These are phyloP conservation scores for Ogataea degrootiae DNA, from an alignment of 805 yeast genomes.

Conservation along the genomic window DNA sequence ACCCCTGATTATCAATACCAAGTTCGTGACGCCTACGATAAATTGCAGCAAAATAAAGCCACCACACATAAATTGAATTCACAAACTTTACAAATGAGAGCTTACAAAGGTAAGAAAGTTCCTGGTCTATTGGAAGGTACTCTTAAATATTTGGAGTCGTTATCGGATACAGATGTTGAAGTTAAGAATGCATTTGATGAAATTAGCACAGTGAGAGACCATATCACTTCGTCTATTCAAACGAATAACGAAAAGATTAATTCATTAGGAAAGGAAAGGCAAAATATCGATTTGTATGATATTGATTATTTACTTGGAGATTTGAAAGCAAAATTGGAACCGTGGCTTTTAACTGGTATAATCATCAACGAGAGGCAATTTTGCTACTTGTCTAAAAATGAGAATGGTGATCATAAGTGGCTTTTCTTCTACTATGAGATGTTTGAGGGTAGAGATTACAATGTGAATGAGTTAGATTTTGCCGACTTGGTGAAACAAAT, in stretches of 20 bases:
- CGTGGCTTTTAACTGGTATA: conserved; percentile 36
- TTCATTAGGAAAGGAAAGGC: conserved; percentile 11
- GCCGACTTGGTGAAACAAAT: conserved; percentile 21
- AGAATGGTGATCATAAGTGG: conserved; percentile 26
- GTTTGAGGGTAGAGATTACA: conserved; percentile 25
- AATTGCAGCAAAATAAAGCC: conserved; percentile 13
- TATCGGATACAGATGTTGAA: conserved; percentile 4
- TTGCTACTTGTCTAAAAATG: conserved; percentile 23
- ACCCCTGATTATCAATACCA: conserved; percentile 24
- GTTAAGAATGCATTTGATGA: conserved; percentile 18
- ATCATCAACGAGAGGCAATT: conserved; percentile 30
- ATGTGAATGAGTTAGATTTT: conserved; percentile 18
- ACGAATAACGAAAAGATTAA: conserved; percentile 13
- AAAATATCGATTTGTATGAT: conserved; percentile 21
- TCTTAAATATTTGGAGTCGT: conserved; percentile 20
- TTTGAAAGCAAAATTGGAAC: conserved; percentile 25
- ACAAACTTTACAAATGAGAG: conserved; percentile 21
- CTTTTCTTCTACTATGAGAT: conserved; percentile 23
- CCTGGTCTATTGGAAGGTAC: conserved; percentile 22
- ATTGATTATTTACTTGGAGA: conserved; percentile 23
- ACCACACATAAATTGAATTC: conserved; percentile 9
- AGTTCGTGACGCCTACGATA: conserved; percentile 15
- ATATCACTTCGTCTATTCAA: conserved; percentile 5
- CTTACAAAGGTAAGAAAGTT: conserved; percentile 31
- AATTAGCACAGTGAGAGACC: conserved; percentile 13